Evolutionary conservation across 768 basidiomycete genomes (phyloP).

Genomic region (Boletus speciosus): DNA sequence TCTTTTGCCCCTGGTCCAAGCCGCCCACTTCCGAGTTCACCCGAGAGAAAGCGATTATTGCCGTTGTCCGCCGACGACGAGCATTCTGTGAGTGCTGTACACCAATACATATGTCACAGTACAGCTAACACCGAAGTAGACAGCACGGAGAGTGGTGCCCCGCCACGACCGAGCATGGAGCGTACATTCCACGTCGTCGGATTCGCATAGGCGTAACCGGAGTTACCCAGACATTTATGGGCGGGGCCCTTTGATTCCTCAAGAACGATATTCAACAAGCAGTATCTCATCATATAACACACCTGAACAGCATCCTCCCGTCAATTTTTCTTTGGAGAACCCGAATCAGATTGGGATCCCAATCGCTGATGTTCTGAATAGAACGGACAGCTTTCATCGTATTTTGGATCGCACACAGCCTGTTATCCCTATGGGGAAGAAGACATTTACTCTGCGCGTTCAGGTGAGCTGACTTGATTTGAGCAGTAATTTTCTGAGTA

Average conservation of each 20-base stretch:
- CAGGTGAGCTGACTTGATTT: conserved; percentile 44
- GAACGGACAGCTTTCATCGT: conserved; percentile 43
- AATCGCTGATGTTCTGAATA: conserved; percentile 56
- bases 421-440: conserved; percentile 60
- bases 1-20: conserved; percentile 7
- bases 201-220: conserved; percentile 2
- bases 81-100: conserved; percentile 11
- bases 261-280: conserved; percentile 19
- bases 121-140: conserved; percentile 20
- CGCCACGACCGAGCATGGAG: conserved; percentile 11
- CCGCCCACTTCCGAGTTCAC: conserved; percentile 14
- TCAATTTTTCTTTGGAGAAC: conserved; percentile 55
- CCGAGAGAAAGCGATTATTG: conserved; percentile 16
- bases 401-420: conserved; percentile 54
- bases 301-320: conserved; percentile 43
- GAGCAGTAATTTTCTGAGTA: background rate
- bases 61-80: conserved; percentile 10
- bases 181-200: conserved; percentile 11
- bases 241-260: conserved; percentile 23
- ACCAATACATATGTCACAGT: background rate
- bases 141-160: conserved; percentile 15
- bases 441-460: conserved; percentile 71
- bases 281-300: conserved; percentile 5
- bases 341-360: conserved; percentile 58
- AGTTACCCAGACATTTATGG: conserved; percentile 3